Percentiles rank a stretch among this genome's conserved stretches.
Evolutionary conservation across 1,139 yeast genomes (phyloP).

Genomic region (Debaryomycetaceae sp.): DNA sequence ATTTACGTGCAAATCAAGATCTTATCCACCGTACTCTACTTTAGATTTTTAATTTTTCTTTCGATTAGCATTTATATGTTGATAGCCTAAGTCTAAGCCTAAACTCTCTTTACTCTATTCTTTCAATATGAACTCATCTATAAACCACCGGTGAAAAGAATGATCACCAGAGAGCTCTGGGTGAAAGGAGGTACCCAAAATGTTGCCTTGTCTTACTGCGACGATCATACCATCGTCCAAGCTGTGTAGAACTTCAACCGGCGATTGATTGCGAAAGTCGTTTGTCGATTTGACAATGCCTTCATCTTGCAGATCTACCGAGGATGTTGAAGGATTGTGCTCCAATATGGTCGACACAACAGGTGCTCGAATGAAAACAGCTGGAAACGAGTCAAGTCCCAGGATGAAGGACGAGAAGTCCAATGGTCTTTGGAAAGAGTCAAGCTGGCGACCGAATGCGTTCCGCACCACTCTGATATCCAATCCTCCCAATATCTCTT

Average conservation of each 20-base stretch:
- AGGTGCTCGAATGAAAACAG: slow-evolving; percentile 79
- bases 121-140: slow-evolving; percentile 49
- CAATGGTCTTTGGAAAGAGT: slow-evolving; percentile 54
- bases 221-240: slow-evolving; percentile 50
- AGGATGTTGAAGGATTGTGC: not conserved
- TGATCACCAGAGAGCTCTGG: slow-evolving; percentile 66
- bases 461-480: slow-evolving; percentile 65
- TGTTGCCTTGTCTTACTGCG: slow-evolving; percentile 68
- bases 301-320: slow-evolving; percentile 11
- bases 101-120: not conserved
- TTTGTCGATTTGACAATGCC: slow-evolving; percentile 23
- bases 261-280: slow-evolving; percentile 21
- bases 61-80: not conserved
- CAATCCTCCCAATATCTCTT: slow-evolving; percentile 62
- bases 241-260: slow-evolving; percentile 42
- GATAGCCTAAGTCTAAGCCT: not conserved
- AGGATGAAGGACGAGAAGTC: slow-evolving; percentile 48
- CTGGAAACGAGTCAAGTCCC: slow-evolving; percentile 42
- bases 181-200: slow-evolving; percentile 76
- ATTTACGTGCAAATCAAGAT: not conserved
- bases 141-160: slow-evolving; percentile 71
- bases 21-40: not conserved
- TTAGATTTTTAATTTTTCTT: not conserved
- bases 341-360: slow-evolving; percentile 46
- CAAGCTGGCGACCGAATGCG: slow-evolving; percentile 77